Conservation (phyloP, 345 rosid genomes). For the Microcos paniculata region DNA sequence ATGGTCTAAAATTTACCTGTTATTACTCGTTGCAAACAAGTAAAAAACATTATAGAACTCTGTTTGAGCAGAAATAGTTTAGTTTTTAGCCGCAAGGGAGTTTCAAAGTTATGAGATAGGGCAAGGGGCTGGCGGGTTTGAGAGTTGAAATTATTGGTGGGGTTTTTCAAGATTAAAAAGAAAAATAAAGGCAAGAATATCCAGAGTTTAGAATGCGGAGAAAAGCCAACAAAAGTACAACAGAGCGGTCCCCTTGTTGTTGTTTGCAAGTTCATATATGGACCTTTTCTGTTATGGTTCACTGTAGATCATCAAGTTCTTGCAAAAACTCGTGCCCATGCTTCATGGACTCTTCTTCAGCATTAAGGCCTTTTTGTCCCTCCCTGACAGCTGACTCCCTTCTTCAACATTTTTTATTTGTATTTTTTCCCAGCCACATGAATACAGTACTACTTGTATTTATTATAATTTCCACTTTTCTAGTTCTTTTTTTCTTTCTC, state of each 20-base stretch:
- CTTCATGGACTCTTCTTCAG: conserved; percentile 13
- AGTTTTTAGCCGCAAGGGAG: no score
- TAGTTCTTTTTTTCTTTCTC: background rate
- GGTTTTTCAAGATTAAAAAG: conserved; percentile 14
- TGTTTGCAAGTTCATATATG: conserved; percentile 20
- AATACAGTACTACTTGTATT: background rate
- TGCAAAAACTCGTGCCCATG: conserved; percentile 15
- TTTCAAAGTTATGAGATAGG: no score
- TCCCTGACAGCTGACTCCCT: background rate
- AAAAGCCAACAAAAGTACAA: conserved; percentile 19
- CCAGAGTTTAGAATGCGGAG: conserved; percentile 19
- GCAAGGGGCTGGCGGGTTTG: background rate
- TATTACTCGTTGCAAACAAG: no score
- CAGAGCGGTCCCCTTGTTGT: conserved; percentile 28
- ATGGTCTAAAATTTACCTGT: background rate
- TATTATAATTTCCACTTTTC: background rate
- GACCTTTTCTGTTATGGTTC: conserved; percentile 4
- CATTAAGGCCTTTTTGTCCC: conserved; percentile 9
- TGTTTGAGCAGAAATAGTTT: no score
- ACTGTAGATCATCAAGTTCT: conserved; percentile 8
- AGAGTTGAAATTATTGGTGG: background rate
- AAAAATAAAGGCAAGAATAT: conserved; percentile 20
- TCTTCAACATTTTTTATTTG: background rate
- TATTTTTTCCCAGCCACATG: background rate
- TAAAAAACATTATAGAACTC: no score